Base-by-base conservation (phyloP, 768 basidiomycete genomes). In the Xerocomellus dryophilus region DNA sequence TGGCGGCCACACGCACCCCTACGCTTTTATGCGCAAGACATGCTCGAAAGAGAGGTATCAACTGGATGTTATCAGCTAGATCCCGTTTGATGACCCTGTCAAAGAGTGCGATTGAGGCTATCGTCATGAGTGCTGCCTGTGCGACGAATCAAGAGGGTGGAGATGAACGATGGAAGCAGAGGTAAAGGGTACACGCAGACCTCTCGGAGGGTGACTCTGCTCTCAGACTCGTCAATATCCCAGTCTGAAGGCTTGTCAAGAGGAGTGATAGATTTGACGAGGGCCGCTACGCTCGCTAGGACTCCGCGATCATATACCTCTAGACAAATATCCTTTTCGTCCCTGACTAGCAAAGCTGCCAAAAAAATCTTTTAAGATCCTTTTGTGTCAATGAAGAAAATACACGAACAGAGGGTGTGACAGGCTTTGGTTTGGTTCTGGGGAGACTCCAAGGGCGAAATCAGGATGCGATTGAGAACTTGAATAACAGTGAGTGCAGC, bases 1-100 rank as follows among this genome's bases (percentile, higher is more conserved):
- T 93, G 0, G 90, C 89, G 0, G 90, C 91, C 42, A 89, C 90
- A 7, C 93, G 82, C 4, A 95, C 86, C 1, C 89, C 90, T 15
- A 84, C 75, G 51, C 86, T 80, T 0, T 75, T 78, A 50, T 90
- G 85, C 0, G 75, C 58, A 8, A 94, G 76, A 12, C 80, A 80
- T 2, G 68, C 63, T 52, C 81, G 76, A 31, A 92, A 68, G 23
- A 78, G 69, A 5, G 80, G 78, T 23, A 88, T 61, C 43, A 92
- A 71, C 3, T 73, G 74, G 11, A 80, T 75, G 11, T 74, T 75
- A 60, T 87, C 85, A 3, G 87, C 81, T 21, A 95, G 72, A 25
- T 79, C 73, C 2, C 85, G 76, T 2, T 93, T 84, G 42, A 90
- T 82, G 36, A 88, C 81, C 58, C 87, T 86, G 58, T 84, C 81